Conservation (phyloP, 768 basidiomycete species). For the Naganishia randhawae region DNA sequence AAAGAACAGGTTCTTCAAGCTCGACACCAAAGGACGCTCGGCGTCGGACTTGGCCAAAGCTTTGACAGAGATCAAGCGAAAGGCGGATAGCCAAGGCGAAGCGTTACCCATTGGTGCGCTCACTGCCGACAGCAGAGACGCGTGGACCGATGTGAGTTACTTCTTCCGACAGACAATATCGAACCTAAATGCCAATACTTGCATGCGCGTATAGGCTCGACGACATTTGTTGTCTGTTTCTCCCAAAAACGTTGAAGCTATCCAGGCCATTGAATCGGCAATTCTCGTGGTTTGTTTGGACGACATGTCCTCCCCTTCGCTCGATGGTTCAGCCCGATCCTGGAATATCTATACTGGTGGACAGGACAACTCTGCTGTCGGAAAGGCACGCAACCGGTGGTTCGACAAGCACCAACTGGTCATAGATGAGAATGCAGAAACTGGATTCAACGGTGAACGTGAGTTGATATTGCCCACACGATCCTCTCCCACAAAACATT, state of each 20-base stretch:
- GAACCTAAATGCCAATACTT: background rate
- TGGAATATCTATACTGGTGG: constrained; percentile 75
- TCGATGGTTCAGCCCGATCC: constrained; percentile 64
- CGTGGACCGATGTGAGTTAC: constrained; percentile 71
- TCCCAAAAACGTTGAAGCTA: constrained; percentile 62
- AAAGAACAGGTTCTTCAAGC: constrained; percentile 85
- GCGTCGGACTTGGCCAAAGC: constrained; percentile 68
- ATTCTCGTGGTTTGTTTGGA: constrained; percentile 85
- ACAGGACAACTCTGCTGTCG: constrained; percentile 33
- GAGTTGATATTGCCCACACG: constrained; percentile 40
- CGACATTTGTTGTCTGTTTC: constrained; percentile 64
- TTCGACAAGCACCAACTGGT: constrained; percentile 96
- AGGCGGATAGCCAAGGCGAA: constrained; percentile 64
- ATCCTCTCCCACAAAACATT: background rate
- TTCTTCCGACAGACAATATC: too few relatives aligned
- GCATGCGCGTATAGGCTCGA: constrained; percentile 56
- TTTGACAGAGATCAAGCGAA: constrained; percentile 70
- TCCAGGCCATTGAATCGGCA: constrained; percentile 80
- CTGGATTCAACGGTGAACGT: constrained; percentile 93
- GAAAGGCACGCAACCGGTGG: constrained; percentile 84
- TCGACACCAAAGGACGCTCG: constrained; percentile 63
- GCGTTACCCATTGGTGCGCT: constrained; percentile 74
- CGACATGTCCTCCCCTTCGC: constrained; percentile 67
- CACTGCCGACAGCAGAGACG: constrained; percentile 82
- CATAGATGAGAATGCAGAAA: constrained; percentile 90